phyloP scores from a whole-genome alignment of 164 flowering plant species.

The Saururus chinensis region DNA sequence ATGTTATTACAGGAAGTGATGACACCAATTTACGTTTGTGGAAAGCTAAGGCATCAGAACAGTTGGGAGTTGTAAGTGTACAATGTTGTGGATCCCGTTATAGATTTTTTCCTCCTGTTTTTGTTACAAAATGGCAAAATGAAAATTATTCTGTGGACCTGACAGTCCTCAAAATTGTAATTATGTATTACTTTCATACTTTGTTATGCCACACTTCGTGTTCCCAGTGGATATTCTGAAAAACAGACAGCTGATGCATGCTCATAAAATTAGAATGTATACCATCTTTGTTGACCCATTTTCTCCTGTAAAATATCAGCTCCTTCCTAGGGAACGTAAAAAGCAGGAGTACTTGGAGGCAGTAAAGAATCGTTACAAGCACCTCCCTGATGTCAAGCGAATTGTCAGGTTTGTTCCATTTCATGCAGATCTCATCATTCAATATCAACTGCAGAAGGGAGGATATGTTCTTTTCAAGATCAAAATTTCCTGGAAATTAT shows the following conservation, averaged over 20 bases:
- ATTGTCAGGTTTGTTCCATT: conserved; percentile 46
- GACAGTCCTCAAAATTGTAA: too few species aligned
- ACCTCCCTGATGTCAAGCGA: conserved; percentile 83
- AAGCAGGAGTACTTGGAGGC: conserved; percentile 77
- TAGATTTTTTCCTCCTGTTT: neutral
- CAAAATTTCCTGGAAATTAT: too few species aligned
- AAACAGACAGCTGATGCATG: too few species aligned
- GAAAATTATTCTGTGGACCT: neutral
- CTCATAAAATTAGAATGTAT: neutral
- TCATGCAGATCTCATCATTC: neutral
- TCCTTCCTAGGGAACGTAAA: conserved; percentile 81
- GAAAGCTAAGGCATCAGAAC: conserved; percentile 98
- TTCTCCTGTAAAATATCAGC: conserved; percentile 24
- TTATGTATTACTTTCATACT: too few species aligned
- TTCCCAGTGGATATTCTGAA: too few species aligned
- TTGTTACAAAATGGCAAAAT: neutral
- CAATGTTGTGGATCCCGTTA: neutral
- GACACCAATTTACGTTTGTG: conserved; percentile 90
- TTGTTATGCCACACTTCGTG: neutral
- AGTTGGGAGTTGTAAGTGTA: conserved; percentile 84
- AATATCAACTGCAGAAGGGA: neutral
- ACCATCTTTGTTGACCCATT: neutral
- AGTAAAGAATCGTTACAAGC: conserved; percentile 78
- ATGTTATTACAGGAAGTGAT: conserved; percentile 90
- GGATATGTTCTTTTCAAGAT: neutral